Base-by-base conservation (phyloP, 2,329 filamentous ascomycete species). In the Apiospora rasikravindrae region DNA sequence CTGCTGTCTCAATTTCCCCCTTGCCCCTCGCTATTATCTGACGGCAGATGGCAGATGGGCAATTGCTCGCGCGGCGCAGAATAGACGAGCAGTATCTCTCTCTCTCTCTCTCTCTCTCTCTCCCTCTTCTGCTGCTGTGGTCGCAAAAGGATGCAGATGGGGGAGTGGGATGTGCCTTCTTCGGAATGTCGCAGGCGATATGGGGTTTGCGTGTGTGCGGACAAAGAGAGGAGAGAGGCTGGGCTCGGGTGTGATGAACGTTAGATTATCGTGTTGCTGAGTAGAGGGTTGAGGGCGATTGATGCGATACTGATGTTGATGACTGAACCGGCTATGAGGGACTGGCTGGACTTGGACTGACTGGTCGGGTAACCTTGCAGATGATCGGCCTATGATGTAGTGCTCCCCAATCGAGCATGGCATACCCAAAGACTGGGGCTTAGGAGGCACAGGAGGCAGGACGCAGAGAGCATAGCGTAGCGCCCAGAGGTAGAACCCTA, bases 301-400 rank as follows among this genome's bases (percentile, higher is more conserved):
- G 67, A 69, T 69, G 67, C 67, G 67, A 47, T 49, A 49, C 44
- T 69, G 67, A 69, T 37, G 67, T 37, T 49, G 67, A 45, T 69
- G 44, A 37, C 44, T 68, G 42, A 49, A 45, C 67, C 33, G 57
- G 57, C 57, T 64, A 64, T 69, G 67, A 69, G 67, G 37, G 47
- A 49, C 67, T 64, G 57, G 40, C 40, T 42, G 40, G 40, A 1
- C 33, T 37, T 37, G 33, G 33, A 2, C 33, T 37, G 33, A 7
- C 33, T 37, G 33, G 53, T 61, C 57, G 29, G 19, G 40, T 26
- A 57, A 51, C 68, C 53, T 70, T 71, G 68, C 71, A 73, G 71
- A 75, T 76, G 76, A 77, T 74, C 72, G 74, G 74, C 74, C 75
- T 76, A 78, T 78, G 77, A 79, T 79, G 77, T 77, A 75, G 72